Evolutionary conservation across 306 rosid genomes (phyloP).

Genomic region (Herpetospermum pedunculosum): DNA sequence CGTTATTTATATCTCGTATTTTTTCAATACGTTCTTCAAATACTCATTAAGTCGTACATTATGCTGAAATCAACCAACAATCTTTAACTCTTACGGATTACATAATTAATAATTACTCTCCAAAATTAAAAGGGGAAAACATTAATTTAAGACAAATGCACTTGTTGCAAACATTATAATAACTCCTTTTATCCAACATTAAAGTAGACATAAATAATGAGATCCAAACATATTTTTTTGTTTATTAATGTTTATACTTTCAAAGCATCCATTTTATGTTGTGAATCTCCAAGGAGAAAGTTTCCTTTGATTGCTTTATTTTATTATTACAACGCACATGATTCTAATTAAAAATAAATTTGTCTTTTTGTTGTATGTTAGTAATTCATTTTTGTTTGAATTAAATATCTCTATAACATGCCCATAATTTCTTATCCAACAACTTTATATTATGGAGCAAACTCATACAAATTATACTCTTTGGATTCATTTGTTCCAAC

Average conservation of each 20-base stretch:
- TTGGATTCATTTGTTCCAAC: background rate
- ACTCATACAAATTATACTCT: background rate
- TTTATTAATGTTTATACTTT: background rate
- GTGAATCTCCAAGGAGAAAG: background rate
- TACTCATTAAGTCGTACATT: no score
- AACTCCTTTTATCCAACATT: background rate
- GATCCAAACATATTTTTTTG: background rate
- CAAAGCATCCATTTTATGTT: background rate
- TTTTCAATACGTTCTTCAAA: no score
- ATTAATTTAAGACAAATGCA: background rate
- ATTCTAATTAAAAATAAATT: background rate
- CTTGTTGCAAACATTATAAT: background rate
- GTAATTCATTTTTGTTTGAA: background rate
- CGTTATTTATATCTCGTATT: no score
- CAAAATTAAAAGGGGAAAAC: background rate
- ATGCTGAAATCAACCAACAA: no score
- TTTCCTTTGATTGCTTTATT: background rate
- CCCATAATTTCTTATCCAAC: background rate
- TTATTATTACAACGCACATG: background rate
- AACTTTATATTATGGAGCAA: background rate
- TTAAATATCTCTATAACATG: background rate
- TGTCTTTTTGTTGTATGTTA: background rate
- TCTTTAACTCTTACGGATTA: no score
- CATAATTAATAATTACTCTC: background rate
- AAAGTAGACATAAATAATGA: background rate